These are phyloP conservation scores for Austropuccinia psidii DNA, from an alignment of 1,284 basidiomycete species.

Conservation along the genomic window DNA sequence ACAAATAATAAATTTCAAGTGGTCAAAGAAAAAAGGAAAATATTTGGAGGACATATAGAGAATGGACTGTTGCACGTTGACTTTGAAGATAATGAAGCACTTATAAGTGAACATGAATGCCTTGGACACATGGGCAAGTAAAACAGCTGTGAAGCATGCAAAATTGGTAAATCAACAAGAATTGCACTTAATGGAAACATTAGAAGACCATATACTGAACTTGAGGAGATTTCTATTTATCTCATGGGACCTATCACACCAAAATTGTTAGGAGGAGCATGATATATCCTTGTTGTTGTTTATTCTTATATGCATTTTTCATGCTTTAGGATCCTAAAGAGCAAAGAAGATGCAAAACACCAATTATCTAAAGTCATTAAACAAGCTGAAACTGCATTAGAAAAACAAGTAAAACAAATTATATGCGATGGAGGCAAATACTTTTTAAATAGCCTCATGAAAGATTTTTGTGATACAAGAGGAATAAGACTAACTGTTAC, in stretches of 20 bases:
- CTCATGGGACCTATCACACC: slow-evolving; percentile 5
- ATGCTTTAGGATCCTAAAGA: neutral
- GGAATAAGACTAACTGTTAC: neutral
- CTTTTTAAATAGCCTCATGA: neutral
- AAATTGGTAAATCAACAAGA: neutral
- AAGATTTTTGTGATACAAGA: neutral
- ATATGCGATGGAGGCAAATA: neutral
- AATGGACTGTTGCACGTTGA: too few relatives aligned
- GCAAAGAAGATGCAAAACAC: neutral
- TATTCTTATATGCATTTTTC: neutral
- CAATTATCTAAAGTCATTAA: neutral
- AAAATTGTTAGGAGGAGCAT: neutral
- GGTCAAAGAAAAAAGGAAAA: too few relatives aligned
- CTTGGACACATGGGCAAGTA: too few relatives aligned
- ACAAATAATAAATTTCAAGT: too few relatives aligned
- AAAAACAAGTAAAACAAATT: slow-evolving; percentile 6
- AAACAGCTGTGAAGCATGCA: neutral
- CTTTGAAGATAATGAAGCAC: too few relatives aligned
- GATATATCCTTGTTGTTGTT: neutral
- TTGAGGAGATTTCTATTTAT: neutral
- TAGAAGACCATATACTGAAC: neutral
- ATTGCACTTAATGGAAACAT: too few relatives aligned
- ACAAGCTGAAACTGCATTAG: neutral
- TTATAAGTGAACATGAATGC: too few relatives aligned
- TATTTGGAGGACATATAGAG: too few relatives aligned